Evolutionary conservation across 73 alveolate genomes (phyloP), one percentile per base, ranked within the genome.

Genomic region (Vitrella brassicaformis): DNA sequence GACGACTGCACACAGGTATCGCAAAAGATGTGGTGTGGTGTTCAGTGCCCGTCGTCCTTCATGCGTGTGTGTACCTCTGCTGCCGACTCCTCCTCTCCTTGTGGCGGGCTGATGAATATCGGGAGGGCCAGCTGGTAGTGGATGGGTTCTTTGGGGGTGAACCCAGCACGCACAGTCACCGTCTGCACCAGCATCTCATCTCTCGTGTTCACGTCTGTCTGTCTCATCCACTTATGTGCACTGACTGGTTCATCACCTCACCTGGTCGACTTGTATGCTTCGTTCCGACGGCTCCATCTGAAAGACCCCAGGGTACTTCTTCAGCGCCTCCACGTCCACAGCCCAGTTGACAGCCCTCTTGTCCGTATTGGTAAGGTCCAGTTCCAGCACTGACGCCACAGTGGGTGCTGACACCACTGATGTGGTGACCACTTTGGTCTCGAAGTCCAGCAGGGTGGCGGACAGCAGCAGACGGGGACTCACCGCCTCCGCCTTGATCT

Each of bases 41-140:
- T 25, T 22, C 18, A 91, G 87, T 10, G 92, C 88, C 1, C n/a
- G n/a, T n/a, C n/a, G n/a, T n/a, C n/a, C n/a, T n/a, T n/a, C n/a
- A n/a, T n/a, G n/a, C n/a, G n/a, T n/a, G n/a, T n/a, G n/a, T n/a
- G n/a, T n/a, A n/a, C n/a, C n/a, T n/a, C n/a, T n/a, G 89, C 94
- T 80, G 89, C 82, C 69, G 78, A 77, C 78, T 88, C 86, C 71
- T 88, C 93, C 70, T 72, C 77, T 45, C 91, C 90, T 32, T 89
- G 95, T 46, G 87, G 89, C 7, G 97, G 97, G 47, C 88, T 88
- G 72, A 91, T 86, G 31, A 92, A 80, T 18, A 91, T 90, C 69
- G 92, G 87, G 19, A 91, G 89, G 25, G 92, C 85, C 25, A 30
- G 67, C 78, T 68, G 68, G 84, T 77, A 77, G 76, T 77, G 72